Percentiles rank a stretch among this genome's conserved stretches.
Evolutionary conservation across 345 rosid genomes (phyloP).

Genomic region (Populus ilicifolia): DNA sequence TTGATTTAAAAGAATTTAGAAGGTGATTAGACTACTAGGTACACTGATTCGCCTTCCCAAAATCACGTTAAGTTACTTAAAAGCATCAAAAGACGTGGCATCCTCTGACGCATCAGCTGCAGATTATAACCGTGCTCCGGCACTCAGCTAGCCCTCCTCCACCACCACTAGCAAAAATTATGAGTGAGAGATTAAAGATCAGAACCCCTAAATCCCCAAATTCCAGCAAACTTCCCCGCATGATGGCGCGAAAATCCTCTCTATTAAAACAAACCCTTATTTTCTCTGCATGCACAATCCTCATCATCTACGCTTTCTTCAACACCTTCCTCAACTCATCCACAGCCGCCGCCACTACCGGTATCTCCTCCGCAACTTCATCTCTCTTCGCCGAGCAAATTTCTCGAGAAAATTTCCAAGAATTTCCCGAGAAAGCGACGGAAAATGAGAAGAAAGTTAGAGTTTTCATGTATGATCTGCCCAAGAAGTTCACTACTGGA

Average conservation of each 20-base stretch:
- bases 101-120: background rate
- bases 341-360: conserved; percentile 27
- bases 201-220: conserved; percentile 15
- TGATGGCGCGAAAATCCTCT: conserved; percentile 80
- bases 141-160: background rate
- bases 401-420: conserved; percentile 21
- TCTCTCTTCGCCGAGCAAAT: conserved; percentile 6
- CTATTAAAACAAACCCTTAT: conserved; percentile 55
- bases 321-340: conserved; percentile 51
- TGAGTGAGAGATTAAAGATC: conserved; percentile 16
- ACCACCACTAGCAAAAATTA: background rate
- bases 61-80: background rate
- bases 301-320: conserved; percentile 62
- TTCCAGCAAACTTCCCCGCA: too few relatives aligned
- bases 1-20: too few relatives aligned
- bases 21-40: too few relatives aligned
- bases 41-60: background rate
- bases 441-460: conserved; percentile 23
- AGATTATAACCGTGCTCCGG: background rate
- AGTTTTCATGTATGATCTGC: conserved; percentile 83
- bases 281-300: conserved; percentile 40
- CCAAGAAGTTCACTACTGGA: conserved; percentile 69
- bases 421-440: background rate
- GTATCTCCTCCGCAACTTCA: conserved; percentile 16
- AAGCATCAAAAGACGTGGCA: background rate